Evolutionary conservation across 495 filamentous ascomycete species (phyloP).

Genomic region (Tuber indicum): DNA sequence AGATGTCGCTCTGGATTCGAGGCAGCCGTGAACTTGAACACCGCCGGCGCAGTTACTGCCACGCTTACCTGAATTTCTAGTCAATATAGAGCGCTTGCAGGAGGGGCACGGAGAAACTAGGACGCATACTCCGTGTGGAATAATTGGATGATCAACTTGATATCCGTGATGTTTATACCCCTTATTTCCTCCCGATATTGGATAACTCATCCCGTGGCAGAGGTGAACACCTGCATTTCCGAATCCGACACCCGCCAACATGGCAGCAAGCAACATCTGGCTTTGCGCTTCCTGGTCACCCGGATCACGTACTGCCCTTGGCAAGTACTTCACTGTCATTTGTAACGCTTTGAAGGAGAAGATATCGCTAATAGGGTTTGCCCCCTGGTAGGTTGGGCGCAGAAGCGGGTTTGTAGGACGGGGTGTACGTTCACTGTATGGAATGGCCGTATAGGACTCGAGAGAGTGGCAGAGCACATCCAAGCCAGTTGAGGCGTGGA

Average conservation of each 20-base stretch:
- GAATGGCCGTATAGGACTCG: conserved; percentile 95
- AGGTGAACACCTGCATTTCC: conserved; percentile 96
- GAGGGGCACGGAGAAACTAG: not conserved
- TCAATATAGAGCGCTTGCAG: not conserved
- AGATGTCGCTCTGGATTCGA: conserved; percentile 89
- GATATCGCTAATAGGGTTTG: conserved; percentile 94
- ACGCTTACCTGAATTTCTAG: conserved; percentile 59
- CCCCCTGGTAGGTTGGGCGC: conserved; percentile 89
- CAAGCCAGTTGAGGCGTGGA: conserved; percentile 78
- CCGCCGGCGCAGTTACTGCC: conserved; percentile 86
- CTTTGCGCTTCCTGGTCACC: conserved; percentile 86
- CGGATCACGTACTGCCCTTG: conserved; percentile 73
- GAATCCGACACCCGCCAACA: conserved; percentile 89
- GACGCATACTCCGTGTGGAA: conserved; percentile 65
- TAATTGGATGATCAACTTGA: conserved; percentile 63
- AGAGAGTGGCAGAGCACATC: conserved; percentile 92
- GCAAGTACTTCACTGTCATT: conserved; percentile 81
- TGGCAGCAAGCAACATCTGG: conserved; percentile 92
- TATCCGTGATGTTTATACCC: conserved; percentile 85
- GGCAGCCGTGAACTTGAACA: conserved; percentile 85
- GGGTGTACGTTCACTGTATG: conserved; percentile 75
- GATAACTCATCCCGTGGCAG: conserved; percentile 96
- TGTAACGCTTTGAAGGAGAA: conserved; percentile 80
- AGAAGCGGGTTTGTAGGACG: conserved; percentile 84
- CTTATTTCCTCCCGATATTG: conserved; percentile 87